These are phyloP conservation scores for Fusarium haematococcum DNA, from an alignment of 2,329 filamentous ascomycete genomes.

Conservation along the genomic window DNA sequence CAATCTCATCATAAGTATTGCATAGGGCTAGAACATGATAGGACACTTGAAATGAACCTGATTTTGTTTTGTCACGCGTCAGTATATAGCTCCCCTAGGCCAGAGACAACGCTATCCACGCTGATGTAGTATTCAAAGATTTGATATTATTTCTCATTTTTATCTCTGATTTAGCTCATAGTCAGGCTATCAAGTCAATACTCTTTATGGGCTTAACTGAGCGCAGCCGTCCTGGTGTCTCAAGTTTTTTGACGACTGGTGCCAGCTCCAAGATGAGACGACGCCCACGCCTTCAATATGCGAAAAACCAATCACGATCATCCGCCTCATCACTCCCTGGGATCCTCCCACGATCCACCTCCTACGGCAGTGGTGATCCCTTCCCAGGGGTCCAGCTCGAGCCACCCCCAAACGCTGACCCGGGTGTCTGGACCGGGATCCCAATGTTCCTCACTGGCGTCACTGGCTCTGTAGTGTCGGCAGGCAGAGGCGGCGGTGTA, in stretches of 20 bases:
- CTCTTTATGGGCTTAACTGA: no score
- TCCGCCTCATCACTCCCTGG: not conserved
- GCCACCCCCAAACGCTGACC: slow-evolving; percentile 53
- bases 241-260: no score
- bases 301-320: slow-evolving; percentile 2
- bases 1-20: not conserved
- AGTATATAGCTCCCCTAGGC: not conserved
- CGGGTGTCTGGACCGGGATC: slow-evolving; percentile 48
- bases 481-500: slow-evolving; percentile 65
- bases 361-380: slow-evolving; percentile 52
- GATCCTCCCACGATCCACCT: slow-evolving; percentile 1
- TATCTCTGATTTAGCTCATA: no score
- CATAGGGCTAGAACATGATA: not conserved
- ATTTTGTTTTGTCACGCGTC: not conserved
- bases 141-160: no score
- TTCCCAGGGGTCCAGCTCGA: slow-evolving; percentile 61
- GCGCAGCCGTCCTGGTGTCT: no score
- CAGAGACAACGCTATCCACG: not conserved
- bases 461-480: slow-evolving; percentile 55
- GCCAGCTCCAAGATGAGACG: not conserved
- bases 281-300: not conserved
- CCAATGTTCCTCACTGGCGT: slow-evolving; percentile 59
- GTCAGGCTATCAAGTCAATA: no score
- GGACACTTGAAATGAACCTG: not conserved
- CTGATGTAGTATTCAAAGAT: not conserved